Evolutionary conservation across 352 stramenopile genomes (phyloP).

Genomic region (Phytopythium montanum): DNA sequence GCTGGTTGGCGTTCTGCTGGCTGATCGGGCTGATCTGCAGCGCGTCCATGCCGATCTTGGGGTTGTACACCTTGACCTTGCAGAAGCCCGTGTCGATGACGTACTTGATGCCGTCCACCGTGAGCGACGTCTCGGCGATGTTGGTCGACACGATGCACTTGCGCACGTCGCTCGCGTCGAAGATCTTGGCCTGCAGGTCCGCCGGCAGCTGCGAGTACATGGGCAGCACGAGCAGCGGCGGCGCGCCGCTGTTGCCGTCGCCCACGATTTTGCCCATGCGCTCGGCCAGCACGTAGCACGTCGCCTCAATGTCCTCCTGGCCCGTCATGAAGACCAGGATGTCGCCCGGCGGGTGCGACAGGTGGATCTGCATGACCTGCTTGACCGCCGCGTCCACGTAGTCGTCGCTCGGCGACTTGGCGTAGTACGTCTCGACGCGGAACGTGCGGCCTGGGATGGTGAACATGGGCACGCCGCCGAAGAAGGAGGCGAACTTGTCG

Average conservation of each 20-base stretch:
- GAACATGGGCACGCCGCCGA: slow-evolving; percentile 97
- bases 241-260: slow-evolving; percentile 59
- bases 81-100: slow-evolving; percentile 98
- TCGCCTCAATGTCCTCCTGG: slow-evolving; percentile 98
- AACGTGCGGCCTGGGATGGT: slow-evolving; percentile 92
- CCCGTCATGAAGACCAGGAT: slow-evolving; percentile 99
- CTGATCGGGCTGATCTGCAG: slow-evolving; percentile 95
- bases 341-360: slow-evolving; percentile 95
- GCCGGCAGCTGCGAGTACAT: slow-evolving; percentile 99
- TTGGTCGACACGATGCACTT: slow-evolving; percentile 99
- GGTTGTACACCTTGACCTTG: slow-evolving; percentile 99
- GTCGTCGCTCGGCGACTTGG: slow-evolving; percentile 95
- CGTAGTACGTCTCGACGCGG: slow-evolving; percentile 82
- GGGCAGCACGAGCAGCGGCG: slow-evolving; percentile 96
- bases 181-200: slow-evolving; percentile 98
- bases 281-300: slow-evolving; percentile 93
- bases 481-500: slow-evolving; percentile 97
- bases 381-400: slow-evolving; percentile 98
- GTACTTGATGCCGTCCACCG: slow-evolving; percentile 97
- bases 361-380: slow-evolving; percentile 97
- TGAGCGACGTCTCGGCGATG: slow-evolving; percentile 96
- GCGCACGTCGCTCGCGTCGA: slow-evolving; percentile 92
- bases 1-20: slow-evolving; percentile 98
- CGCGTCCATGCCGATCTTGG: slow-evolving; percentile 98
- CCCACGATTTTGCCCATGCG: slow-evolving; percentile 89